Percentiles rank a stretch among this genome's conserved stretches.
Evolutionary conservation across 139 green algal species (phyloP).

Genomic region (Dunaliella primolecta): DNA sequence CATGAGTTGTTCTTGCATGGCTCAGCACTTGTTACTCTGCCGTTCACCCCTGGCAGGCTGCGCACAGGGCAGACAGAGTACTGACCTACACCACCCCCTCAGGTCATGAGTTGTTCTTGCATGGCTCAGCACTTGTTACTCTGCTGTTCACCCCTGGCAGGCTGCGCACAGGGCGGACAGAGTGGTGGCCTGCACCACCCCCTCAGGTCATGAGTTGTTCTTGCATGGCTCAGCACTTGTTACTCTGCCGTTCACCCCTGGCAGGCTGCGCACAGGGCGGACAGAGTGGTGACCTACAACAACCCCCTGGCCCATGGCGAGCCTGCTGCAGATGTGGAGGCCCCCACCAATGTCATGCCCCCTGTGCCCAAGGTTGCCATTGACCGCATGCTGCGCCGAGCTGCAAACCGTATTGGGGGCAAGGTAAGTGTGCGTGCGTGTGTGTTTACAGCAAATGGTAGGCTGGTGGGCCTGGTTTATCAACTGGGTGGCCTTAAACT

Average conservation of each 20-base stretch:
- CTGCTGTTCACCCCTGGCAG: no score
- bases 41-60: no score
- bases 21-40: no score
- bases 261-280: not conserved
- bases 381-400: constrained; percentile 40
- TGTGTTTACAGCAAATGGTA: not conserved
- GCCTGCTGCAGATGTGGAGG: constrained; percentile 1
- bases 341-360: constrained; percentile 39
- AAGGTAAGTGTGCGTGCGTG: constrained; percentile 23
- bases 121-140: no score
- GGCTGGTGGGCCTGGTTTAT: not conserved
- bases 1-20: no score
- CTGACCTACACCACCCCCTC: no score
- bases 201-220: constrained; percentile 28
- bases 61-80: no score
- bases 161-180: not conserved
- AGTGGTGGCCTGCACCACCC: constrained; percentile 27
- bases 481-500: no score
- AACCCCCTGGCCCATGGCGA: constrained; percentile 32
- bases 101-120: no score
- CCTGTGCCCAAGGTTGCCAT: constrained; percentile 41
- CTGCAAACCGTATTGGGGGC: constrained; percentile 38
- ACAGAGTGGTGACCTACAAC: constrained; percentile 15
- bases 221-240: no score
- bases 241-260: no score